Percentiles rank a stretch among this genome's conserved stretches.
Evolutionary conservation across 257 asterid species (phyloP).

Genomic region (Fraxinus pennsylvanica): DNA sequence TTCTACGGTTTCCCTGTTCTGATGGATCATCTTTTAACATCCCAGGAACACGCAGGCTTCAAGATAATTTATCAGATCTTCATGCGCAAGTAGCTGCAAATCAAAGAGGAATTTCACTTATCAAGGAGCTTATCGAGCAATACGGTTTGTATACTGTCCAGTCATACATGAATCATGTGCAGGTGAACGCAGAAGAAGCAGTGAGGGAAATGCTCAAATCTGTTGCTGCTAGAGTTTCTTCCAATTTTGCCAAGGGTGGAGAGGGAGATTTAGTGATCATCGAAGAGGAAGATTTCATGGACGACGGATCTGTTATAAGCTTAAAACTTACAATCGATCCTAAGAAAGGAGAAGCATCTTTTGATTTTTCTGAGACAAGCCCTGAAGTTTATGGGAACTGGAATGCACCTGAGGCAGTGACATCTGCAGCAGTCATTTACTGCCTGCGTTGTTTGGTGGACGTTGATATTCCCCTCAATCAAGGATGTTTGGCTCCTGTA

Average conservation of each 20-base stretch:
- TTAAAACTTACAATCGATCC: conserved; percentile 75
- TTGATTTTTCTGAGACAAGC: conserved; percentile 91
- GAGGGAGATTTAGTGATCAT: conserved; percentile 50
- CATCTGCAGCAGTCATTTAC: conserved; percentile 93
- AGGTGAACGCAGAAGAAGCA: conserved; percentile 89
- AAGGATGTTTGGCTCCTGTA: conserved; percentile 94
- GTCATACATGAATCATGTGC: conserved; percentile 89
- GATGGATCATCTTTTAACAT: conserved; percentile 51
- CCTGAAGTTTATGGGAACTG: conserved; percentile 96
- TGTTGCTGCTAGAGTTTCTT: conserved; percentile 55
- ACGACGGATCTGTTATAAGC: conserved; percentile 80
- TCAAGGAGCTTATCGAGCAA: conserved; percentile 91
- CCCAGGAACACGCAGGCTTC: conserved; percentile 92
- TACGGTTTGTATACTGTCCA: conserved; percentile 82
- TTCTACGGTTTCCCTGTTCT: conserved; percentile 61
- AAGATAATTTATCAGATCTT: conserved; percentile 91
- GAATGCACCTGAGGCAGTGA: conserved; percentile 99
- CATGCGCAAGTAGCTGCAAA: conserved; percentile 97
- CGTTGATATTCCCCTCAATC: conserved; percentile 91
- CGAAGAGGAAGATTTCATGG: conserved; percentile 95
- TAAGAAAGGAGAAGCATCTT: conserved; percentile 75
- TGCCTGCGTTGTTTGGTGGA: conserved; percentile 85
- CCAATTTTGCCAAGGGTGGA: conserved; percentile 30
- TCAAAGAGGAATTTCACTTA: conserved; percentile 89
- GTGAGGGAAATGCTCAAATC: conserved; percentile 95